Evolutionary conservation across 176 grass and related monocot genomes (phyloP), one percentile per base, ranked within the genome.

Genomic region (Thinopyrum elongatum): DNA sequence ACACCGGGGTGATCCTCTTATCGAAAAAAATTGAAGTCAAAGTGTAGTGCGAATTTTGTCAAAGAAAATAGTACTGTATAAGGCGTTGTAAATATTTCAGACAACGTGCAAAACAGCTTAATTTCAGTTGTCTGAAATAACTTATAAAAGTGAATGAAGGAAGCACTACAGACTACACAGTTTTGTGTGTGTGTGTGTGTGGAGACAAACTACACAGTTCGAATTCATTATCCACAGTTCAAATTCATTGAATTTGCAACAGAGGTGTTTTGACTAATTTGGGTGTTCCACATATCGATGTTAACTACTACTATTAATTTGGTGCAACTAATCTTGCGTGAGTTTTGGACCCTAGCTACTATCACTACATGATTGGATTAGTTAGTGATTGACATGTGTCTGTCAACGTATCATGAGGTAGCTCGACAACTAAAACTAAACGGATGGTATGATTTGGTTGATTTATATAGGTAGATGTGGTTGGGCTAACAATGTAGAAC

Each of bases 391-490:
- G 31, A 14, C 17, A 82, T 15, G 26, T 22, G 42, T 2, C 15
- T 42, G 70, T 34, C 59, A 75, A 31, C 1, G 21, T 42, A 60
- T 35, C 70, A 75, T 13, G 59, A 30, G 27, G 29, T 30, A 46
- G 15, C 35, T 63, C 65, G 2, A 36, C 17, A 58, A 58, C 19
- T 22, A 58, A 58, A 84, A 17, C 53, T 19, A 82, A 36, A 3
- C 10, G 16, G 14, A 17, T 67, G 42, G 41, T 62, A 10, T 84
- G 41, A 34, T 66, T 82, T 59, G 46, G 87, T 74, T 75, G 76
- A 77, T 70, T 83, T 46, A 14, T 46, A 14, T 80, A 80, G 85
- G 89, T 87, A 36, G 5, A 49, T 30, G 68, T 91, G 31, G 89
- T 70, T 80, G 26, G 74, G 53, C 89, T n/a, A 87, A 83, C 80